Base-by-base conservation (phyloP, 345 rosid species). In the Iberis pinnata region DNA sequence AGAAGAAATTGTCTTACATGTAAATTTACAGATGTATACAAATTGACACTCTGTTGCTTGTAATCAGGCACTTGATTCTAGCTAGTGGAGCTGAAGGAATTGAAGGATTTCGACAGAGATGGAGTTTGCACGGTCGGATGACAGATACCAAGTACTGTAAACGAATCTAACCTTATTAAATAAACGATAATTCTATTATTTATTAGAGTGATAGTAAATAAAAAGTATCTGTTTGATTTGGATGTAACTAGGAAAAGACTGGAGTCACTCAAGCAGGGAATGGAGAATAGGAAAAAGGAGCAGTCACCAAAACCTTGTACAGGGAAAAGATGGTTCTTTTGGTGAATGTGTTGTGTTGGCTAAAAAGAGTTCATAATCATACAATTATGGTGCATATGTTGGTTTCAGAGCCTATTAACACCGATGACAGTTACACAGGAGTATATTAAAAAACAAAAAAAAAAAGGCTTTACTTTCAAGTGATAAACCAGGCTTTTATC, bases 81-180 rank as follows among this genome's bases (percentile, higher is more conserved):
- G 96, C 95, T 7, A 81, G 98, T 67, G 96, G 93, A 74, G 54
- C 76, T 56, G 83, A 88, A 77, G 98, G 93, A 56, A 71, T 78
- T 40, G 88, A 83, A 49, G 96, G 98, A 65, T 92, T 83, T 71
- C 95, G 83, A 20, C 84, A 72, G 71, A 80, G 98, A 58, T 92
- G 96, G 98, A 83, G 98, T 70, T 69, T 92, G 64, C 98, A 92
- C 41, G 98, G 98, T 49, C 83, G 76, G 22, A 83, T 88, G 67
- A 73, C 89, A 3, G 89, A 92, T 69, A 74, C 79, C 65, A 88
- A 79, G 92, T 84, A 82, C 72, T 67, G 54, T 70, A 56, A 20
- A 26, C 18, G 33, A 25, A 25, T 14, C 48, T 26, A 18, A 38
- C 27, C 45, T 53, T 16, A 12, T 52, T 49, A 24, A 17, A 18